Percentiles rank a stretch among this genome's conserved stretches.
These are phyloP conservation scores for Scheffersomyces coipomensis DNA, from an alignment of 805 yeast genomes.

Conservation along the genomic window DNA sequence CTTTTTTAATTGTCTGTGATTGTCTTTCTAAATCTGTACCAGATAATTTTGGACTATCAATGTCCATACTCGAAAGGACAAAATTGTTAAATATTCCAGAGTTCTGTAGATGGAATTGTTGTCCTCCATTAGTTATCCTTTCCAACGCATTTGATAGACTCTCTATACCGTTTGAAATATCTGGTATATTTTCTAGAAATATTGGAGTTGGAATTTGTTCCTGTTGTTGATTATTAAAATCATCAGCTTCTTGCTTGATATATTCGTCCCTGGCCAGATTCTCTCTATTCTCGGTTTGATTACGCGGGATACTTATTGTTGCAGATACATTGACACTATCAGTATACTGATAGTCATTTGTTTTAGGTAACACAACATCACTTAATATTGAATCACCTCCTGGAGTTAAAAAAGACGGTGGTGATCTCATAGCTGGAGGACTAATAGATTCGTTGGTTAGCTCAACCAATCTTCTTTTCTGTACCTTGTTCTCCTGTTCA, in stretches of 20 bases:
- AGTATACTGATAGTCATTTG: not conserved
- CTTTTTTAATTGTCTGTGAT: not conserved
- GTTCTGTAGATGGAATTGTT: slow-evolving; percentile 22
- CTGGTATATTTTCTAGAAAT: slow-evolving; percentile 10
- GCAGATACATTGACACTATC: not conserved
- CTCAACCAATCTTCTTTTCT: not conserved
- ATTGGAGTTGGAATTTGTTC: not conserved
- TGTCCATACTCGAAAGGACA: slow-evolving; percentile 9
- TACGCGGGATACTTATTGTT: too few species aligned
- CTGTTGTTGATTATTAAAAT: not conserved
- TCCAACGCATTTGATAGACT: slow-evolving; percentile 23
- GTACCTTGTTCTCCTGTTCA: not conserved
- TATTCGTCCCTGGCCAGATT: too few species aligned
- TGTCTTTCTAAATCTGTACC: not conserved
- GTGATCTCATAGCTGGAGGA: slow-evolving; percentile 2
- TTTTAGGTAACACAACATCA: not conserved
- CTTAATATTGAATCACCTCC: slow-evolving; percentile 10
- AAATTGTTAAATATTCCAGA: slow-evolving; percentile 26
- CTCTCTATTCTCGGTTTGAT: too few species aligned
- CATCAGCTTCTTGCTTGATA: not conserved
- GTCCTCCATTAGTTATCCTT: slow-evolving; percentile 22
- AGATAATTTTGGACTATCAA: not conserved
- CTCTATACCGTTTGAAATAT: slow-evolving; percentile 24
- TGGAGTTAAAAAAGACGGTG: slow-evolving; percentile 12
- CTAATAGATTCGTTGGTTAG: not conserved